Percentiles rank a stretch among this genome's conserved stretches.
Evolutionary conservation across 768 basidiomycete species (phyloP).

Genomic region (Agaricus blazei): DNA sequence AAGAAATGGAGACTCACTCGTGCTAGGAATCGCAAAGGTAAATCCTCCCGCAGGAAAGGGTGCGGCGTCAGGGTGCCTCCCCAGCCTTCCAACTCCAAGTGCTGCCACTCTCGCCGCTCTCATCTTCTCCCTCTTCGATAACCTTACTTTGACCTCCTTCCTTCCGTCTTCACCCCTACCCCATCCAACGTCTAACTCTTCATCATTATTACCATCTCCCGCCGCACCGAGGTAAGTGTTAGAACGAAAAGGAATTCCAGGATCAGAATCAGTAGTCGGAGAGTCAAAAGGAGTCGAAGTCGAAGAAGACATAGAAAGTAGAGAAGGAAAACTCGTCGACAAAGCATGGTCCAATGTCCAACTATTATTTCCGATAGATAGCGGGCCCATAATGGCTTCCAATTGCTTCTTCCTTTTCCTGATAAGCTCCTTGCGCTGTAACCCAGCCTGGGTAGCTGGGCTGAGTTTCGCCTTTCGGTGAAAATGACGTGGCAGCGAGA

Average conservation of each 20-base stretch:
- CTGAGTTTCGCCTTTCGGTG: constrained; percentile 39
- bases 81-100: constrained; percentile 26
- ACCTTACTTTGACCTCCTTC: constrained; percentile 35
- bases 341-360: constrained; percentile 77
- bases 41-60: constrained; percentile 52
- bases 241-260: background rate
- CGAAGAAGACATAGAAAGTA: constrained; percentile 16
- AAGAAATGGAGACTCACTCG: constrained; percentile 55
- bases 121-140: constrained; percentile 50
- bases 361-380: constrained; percentile 65
- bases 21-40: constrained; percentile 54
- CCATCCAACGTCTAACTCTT: constrained; percentile 10
- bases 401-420: constrained; percentile 67
- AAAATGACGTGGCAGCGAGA: background rate
- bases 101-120: constrained; percentile 44
- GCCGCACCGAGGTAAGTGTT: background rate
- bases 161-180: constrained; percentile 8
- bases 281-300: constrained; percentile 16
- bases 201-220: background rate
- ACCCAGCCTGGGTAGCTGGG: constrained; percentile 58
- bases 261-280: constrained; percentile 3
- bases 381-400: constrained; percentile 60
- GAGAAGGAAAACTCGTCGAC: constrained; percentile 34
- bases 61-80: constrained; percentile 36
- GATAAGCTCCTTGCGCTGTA: constrained; percentile 73